phyloP scores from a whole-genome alignment of 805 yeast genomes.

The Metschnikowia chrysomelidarum region DNA sequence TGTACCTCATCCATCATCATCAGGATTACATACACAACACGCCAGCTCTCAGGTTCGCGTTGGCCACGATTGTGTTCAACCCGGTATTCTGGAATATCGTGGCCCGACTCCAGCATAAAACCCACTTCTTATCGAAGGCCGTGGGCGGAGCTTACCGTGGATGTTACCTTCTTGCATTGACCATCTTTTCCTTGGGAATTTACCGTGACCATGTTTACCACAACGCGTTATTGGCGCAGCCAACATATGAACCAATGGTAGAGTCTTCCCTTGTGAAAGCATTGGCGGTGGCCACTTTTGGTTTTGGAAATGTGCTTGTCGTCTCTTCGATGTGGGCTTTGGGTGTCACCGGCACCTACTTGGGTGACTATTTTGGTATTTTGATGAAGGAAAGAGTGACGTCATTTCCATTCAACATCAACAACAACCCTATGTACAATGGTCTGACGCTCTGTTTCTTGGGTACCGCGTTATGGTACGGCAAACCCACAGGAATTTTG shows the following conservation, averaged over 20 bases:
- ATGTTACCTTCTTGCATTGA: slow-evolving; percentile 78
- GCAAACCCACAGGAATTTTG: slow-evolving; percentile 83
- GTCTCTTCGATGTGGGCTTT: slow-evolving; percentile 83
- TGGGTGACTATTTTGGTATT: slow-evolving; percentile 97
- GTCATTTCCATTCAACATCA: slow-evolving; percentile 88
- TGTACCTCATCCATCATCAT: slow-evolving; percentile 14
- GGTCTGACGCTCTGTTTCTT: slow-evolving; percentile 88
- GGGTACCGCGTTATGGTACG: slow-evolving; percentile 86
- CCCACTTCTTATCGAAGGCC: slow-evolving; percentile 71
- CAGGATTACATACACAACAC: slow-evolving; percentile 15
- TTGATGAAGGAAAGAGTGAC: slow-evolving; percentile 88
- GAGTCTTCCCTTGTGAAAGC: slow-evolving; percentile 37
- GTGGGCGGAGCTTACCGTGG: slow-evolving; percentile 69
- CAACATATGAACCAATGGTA: slow-evolving; percentile 55
- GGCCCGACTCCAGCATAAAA: slow-evolving; percentile 82
- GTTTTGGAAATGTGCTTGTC: slow-evolving; percentile 77
- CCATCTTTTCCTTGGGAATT: slow-evolving; percentile 84
- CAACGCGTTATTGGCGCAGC: slow-evolving; percentile 69
- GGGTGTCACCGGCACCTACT: slow-evolving; percentile 94
- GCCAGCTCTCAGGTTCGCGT: slow-evolving; percentile 32
- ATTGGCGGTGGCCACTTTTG: slow-evolving; percentile 57
- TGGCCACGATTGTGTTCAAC: slow-evolving; percentile 77
- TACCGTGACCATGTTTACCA: slow-evolving; percentile 75
- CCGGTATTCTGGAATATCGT: slow-evolving; percentile 95
- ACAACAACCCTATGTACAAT: slow-evolving; percentile 94